Percentiles rank a stretch among this genome's conserved stretches.
Evolutionary conservation across 768 basidiomycete genomes (phyloP).

Genomic region (Tricholomella constricta): DNA sequence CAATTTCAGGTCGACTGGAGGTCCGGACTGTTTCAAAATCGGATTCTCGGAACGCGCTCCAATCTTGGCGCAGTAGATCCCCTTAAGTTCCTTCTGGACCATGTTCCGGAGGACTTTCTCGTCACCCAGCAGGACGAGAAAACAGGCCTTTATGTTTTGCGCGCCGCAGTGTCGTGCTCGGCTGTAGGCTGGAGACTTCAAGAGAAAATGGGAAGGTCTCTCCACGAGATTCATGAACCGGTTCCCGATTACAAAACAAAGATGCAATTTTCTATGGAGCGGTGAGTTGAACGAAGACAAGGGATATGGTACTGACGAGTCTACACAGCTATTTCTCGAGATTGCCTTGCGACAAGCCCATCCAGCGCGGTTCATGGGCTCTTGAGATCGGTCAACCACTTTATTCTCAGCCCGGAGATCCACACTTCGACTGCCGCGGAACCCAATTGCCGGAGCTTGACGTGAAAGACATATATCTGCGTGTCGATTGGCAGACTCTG

Average conservation of each 20-base stretch:
- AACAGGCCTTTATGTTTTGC: slow-evolving; percentile 45
- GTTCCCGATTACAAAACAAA: slow-evolving; percentile 54
- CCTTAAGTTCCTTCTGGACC: slow-evolving; percentile 45
- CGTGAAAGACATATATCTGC: slow-evolving; percentile 43
- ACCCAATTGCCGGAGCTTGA: slow-evolving; percentile 36
- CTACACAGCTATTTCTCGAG: slow-evolving; percentile 46
- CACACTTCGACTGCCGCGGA: slow-evolving; percentile 35
- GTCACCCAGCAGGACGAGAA: slow-evolving; percentile 42
- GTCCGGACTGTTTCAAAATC: slow-evolving; percentile 42
- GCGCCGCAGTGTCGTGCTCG: slow-evolving; percentile 48
- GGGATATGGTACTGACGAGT: neutral
- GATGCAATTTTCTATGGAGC: slow-evolving; percentile 50
- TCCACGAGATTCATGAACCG: slow-evolving; percentile 47
- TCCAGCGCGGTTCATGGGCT: slow-evolving; percentile 55
- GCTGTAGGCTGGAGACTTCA: slow-evolving; percentile 51
- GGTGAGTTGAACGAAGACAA: slow-evolving; percentile 29
- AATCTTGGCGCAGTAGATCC: slow-evolving; percentile 35
- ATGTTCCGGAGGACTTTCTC: slow-evolving; percentile 55
- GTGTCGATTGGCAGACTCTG: slow-evolving; percentile 60
- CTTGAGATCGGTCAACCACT: slow-evolving; percentile 53
- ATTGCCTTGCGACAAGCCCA: slow-evolving; percentile 47
- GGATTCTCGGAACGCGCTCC: slow-evolving; percentile 37
- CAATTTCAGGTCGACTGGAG: slow-evolving; percentile 43
- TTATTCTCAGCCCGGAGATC: slow-evolving; percentile 42
- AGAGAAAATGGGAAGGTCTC: slow-evolving; percentile 48